These are phyloP conservation scores for Xylaria telfairii DNA, from an alignment of 495 filamentous ascomycete species.

Conservation along the genomic window DNA sequence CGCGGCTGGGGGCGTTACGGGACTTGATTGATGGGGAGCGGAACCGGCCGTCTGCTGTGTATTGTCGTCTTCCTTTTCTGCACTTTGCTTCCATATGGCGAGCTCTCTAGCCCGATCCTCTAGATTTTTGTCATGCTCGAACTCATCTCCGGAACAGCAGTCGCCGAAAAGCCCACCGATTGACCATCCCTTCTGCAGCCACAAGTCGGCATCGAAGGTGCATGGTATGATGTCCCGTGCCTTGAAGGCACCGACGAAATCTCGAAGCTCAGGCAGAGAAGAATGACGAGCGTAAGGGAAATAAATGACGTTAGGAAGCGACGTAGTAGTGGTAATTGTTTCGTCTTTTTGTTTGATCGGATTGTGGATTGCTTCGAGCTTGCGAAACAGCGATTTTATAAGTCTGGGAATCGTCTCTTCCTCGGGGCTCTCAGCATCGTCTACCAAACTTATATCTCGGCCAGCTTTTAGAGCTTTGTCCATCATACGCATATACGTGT, in stretches of 20 bases:
- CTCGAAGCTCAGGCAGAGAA: constrained; percentile 79
- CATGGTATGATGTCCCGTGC: constrained; percentile 86
- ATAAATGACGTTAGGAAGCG: constrained; percentile 51
- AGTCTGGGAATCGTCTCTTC: constrained; percentile 36
- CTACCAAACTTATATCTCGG: constrained; percentile 21
- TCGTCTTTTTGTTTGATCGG: constrained; percentile 19
- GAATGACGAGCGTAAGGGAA: constrained; percentile 95
- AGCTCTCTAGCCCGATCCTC: constrained; percentile 26
- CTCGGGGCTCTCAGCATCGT: constrained; percentile 25
- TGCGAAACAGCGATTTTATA: constrained; percentile 40
- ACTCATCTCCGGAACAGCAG: constrained; percentile 64
- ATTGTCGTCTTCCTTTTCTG: background rate
- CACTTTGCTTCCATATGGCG: constrained; percentile 8
- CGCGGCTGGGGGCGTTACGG: background rate
- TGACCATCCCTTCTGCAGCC: constrained; percentile 64
- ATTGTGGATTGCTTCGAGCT: constrained; percentile 29
- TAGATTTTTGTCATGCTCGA: constrained; percentile 74
- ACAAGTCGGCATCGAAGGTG: constrained; percentile 69
- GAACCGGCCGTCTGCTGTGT: constrained; percentile 5
- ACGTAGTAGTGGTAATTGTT: background rate
- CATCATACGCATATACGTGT: background rate
- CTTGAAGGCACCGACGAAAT: constrained; percentile 69
- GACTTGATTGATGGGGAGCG: background rate
- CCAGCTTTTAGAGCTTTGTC: constrained; percentile 1
- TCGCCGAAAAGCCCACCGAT: constrained; percentile 74